Evolutionary conservation across 805 yeast species (phyloP).

Genomic region (Monosporozyma unispora): DNA sequence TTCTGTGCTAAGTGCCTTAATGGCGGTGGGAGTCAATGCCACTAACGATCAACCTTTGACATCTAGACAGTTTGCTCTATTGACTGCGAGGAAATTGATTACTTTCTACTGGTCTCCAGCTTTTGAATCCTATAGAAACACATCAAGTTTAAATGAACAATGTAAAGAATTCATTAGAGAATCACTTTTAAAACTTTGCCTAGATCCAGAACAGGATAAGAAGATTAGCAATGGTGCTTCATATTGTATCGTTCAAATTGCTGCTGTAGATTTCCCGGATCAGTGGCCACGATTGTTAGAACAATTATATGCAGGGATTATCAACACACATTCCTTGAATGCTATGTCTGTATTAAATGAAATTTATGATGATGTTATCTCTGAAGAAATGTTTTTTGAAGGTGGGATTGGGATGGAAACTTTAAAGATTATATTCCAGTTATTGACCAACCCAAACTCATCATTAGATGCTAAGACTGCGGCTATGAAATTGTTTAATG

Average conservation of each 20-base stretch:
- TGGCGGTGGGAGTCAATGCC: conserved; percentile 33
- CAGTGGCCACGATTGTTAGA: conserved; percentile 77
- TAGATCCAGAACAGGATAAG: conserved; percentile 39
- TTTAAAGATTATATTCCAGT: conserved; percentile 39
- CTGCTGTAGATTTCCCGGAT: conserved; percentile 87
- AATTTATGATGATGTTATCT: conserved; percentile 73
- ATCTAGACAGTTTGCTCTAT: conserved; percentile 52
- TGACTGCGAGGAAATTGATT: conserved; percentile 59
- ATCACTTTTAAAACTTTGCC: conserved; percentile 38
- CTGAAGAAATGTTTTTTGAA: conserved; percentile 80
- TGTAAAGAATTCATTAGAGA: conserved; percentile 45
- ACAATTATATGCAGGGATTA: conserved; percentile 37
- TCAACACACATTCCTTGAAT: conserved; percentile 34
- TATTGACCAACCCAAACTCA: conserved; percentile 27
- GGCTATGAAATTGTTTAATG: conserved; percentile 44
- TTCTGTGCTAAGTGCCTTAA: conserved; percentile 34
- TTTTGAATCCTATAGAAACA: conserved; percentile 64
- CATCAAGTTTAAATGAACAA: conserved; percentile 43
- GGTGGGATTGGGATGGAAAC: conserved; percentile 56
- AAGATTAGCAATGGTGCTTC: conserved; percentile 61
- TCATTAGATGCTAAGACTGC: conserved; percentile 36
- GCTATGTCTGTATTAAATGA: conserved; percentile 59
- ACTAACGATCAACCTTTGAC: conserved; percentile 22
- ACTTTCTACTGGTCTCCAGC: conserved; percentile 79
- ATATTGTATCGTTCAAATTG: conserved; percentile 72